Percentiles rank a stretch among this genome's conserved stretches.
Conservation (phyloP, 2,329 filamentous ascomycete species). For the Coleophoma cylindrospora region DNA sequence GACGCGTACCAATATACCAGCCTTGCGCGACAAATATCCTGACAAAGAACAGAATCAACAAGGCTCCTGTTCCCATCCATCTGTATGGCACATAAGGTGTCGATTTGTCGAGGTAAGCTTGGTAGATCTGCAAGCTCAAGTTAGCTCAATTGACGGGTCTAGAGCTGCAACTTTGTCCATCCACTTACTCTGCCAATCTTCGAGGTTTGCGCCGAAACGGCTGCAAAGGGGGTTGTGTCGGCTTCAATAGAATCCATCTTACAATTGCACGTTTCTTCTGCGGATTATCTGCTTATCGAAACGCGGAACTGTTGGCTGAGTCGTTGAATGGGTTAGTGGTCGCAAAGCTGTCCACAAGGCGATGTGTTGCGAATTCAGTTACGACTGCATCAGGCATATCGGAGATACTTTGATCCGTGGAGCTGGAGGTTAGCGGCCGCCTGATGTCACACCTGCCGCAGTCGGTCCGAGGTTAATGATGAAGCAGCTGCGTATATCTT, state of each 20-base stretch:
- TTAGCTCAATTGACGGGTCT: too few species aligned
- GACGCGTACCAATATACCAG: conserved; percentile 86
- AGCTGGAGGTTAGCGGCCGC: too few species aligned
- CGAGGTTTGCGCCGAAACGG: conserved; percentile 80
- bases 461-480: too few species aligned
- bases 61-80: conserved; percentile 77
- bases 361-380: neutral
- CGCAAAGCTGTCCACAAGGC: too few species aligned
- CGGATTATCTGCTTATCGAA: too few species aligned
- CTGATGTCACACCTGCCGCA: too few species aligned
- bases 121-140: conserved; percentile 65
- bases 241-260: conserved; percentile 82
- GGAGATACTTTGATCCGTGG: too few species aligned
- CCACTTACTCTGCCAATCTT: conserved; percentile 63
- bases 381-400: neutral
- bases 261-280: too few species aligned
- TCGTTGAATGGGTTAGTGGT: too few species aligned
- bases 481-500: too few species aligned
- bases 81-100: conserved; percentile 86
- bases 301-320: too few species aligned
- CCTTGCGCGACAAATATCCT: conserved; percentile 90
- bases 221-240: conserved; percentile 86
- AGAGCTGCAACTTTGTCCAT: neutral
- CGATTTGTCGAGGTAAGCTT: conserved; percentile 88
- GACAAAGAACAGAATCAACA: conserved; percentile 77